A percentile compares a stretch with the other conserved stretches of the same genome.
Evolutionary conservation across 2,329 filamentous ascomycete species (phyloP).

Genomic region (Microdochium paspali): DNA sequence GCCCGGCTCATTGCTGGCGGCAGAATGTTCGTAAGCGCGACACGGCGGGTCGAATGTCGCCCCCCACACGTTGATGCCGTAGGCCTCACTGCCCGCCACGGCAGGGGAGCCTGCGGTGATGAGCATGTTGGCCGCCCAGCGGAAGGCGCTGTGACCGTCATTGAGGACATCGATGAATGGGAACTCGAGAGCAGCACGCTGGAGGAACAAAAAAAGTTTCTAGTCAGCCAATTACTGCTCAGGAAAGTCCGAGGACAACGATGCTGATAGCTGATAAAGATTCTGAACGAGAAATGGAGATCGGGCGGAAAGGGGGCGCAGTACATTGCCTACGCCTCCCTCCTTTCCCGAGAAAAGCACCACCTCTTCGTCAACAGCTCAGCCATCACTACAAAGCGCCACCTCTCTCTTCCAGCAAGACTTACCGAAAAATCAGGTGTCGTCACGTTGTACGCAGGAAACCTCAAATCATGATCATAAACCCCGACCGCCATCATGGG

Average conservation of each 20-base stretch:
- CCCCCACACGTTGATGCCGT: constrained; percentile 33
- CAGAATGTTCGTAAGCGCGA: constrained; percentile 32
- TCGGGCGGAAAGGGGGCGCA: too few relatives aligned
- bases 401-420: too few relatives aligned
- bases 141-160: constrained; percentile 40
- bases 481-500: constrained; percentile 40
- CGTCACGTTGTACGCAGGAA: constrained; percentile 25
- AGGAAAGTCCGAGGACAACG: too few relatives aligned
- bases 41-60: constrained; percentile 35
- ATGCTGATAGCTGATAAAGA: too few relatives aligned
- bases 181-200: constrained; percentile 43
- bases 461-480: constrained; percentile 40
- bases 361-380: too few relatives aligned
- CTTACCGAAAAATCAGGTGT: constrained; percentile 39
- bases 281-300: too few relatives aligned
- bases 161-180: constrained; percentile 44
- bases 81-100: constrained; percentile 31
- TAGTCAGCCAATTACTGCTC: too few relatives aligned
- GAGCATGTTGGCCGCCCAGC: constrained; percentile 36
- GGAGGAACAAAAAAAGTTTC: too few relatives aligned
- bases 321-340: too few relatives aligned
- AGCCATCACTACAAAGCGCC: too few relatives aligned
- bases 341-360: too few relatives aligned
- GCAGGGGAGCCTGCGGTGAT: constrained; percentile 33
- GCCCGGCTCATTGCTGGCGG: constrained; percentile 11